A percentile compares a stretch with the other conserved stretches of the same genome.
Conservation (phyloP, 148 eudicot genomes). For the Diospyros kaki region DNA sequence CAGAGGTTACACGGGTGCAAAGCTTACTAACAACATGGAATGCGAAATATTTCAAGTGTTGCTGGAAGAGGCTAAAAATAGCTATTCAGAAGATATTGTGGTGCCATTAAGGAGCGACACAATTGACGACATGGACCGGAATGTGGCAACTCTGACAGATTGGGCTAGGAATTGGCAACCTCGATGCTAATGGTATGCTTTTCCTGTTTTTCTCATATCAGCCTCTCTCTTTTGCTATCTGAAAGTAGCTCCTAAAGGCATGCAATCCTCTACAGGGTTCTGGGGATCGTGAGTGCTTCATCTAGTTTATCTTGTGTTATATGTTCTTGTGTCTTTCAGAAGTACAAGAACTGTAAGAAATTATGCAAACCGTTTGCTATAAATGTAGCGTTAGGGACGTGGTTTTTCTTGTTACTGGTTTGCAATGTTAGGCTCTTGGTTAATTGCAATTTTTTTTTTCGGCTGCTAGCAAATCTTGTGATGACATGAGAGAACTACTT, state of each 20-base stretch:
- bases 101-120: conserved; percentile 44
- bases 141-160: conserved; percentile 47
- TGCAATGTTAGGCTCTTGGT: too few relatives aligned
- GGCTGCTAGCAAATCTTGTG: too few relatives aligned
- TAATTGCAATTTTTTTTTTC: too few relatives aligned
- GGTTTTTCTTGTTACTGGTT: too few relatives aligned
- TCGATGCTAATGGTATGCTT: not conserved
- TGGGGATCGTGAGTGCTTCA: not conserved
- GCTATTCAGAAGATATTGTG: conserved; percentile 55
- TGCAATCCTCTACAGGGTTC: not conserved
- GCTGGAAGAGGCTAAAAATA: conserved; percentile 74
- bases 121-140: conserved; percentile 59
- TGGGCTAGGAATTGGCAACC: conserved; percentile 65
- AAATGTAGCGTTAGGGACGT: too few relatives aligned
- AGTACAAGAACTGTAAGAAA: too few relatives aligned
- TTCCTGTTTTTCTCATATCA: not conserved
- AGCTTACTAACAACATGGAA: conserved; percentile 70
- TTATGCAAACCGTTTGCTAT: too few relatives aligned
- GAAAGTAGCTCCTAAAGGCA: not conserved
- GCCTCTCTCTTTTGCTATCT: not conserved
- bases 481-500: too few relatives aligned
- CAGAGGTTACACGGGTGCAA: conserved; percentile 78
- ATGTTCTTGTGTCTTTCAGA: too few relatives aligned
- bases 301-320: too few relatives aligned
- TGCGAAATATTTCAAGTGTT: conserved; percentile 79